Base-by-base conservation (phyloP, 345 rosid genomes). In the Odontarrhena argentea region DNA sequence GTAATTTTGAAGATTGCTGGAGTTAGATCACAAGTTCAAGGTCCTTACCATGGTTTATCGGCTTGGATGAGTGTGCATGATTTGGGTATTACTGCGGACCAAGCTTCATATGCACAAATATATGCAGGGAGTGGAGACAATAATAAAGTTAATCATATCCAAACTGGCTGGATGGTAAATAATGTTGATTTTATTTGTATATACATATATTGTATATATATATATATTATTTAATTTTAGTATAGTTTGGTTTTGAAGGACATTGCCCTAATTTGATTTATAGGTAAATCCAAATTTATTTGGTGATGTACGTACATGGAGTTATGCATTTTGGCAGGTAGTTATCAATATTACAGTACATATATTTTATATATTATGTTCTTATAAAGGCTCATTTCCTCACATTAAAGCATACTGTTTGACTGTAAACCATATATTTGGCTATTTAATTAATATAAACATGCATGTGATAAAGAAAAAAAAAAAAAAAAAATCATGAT, bases 121-220 rank as follows among this genome's bases (percentile, higher is more conserved):
- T 69, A 49, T 51, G 45, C 34, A 1, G 60, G 51, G 5, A 50
- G 14, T 50, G 8, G 13, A 40, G n/a, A 32, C 7, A 69, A 60
- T 14, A 22, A 50, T 12, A 49, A 48, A 11, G 2, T 1, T 42
- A 69, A 59, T n/a, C 50, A 30, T 41, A 50, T 69, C 5, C 36
- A 69, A 50, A 4, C 38, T 1, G 67, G 73, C n/a, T 69, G 73
- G 66, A 60, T 59, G 73, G 73, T 69, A 67, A 57, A 13, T 11
- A 5, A 8, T 1, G 6, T n/a, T 59, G 0, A 1, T n/a, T 2
- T 10, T 9, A 2, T 18, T 36, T 9, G 9, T 1, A 0, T 5
- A 13, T 36, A 5, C 3, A 2, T 8, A 38, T 8, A 8, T 8
- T 7, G 9, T 1, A 8, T 8, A 9, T 38, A 38, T 38, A 38